These are phyloP conservation scores for Boletus reticulatus DNA, from an alignment of 768 basidiomycete species.

Conservation along the genomic window DNA sequence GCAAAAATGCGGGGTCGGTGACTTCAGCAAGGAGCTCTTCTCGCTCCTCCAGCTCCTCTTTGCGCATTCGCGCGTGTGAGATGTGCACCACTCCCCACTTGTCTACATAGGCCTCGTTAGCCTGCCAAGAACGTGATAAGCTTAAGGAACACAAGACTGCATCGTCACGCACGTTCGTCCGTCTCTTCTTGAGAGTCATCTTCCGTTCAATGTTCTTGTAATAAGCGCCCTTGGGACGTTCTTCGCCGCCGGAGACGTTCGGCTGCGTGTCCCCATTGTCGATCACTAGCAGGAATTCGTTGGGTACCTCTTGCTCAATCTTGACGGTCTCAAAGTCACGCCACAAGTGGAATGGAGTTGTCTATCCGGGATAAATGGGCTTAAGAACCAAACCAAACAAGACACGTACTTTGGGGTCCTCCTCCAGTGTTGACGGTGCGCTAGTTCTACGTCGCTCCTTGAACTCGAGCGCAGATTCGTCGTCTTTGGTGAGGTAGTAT, in stretches of 20 bases:
- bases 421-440: constrained; percentile 44
- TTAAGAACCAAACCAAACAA: background rate
- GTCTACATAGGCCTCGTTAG: constrained; percentile 69
- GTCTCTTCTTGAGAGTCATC: constrained; percentile 83
- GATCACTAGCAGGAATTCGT: constrained; percentile 77
- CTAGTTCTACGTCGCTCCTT: constrained; percentile 52
- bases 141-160: background rate
- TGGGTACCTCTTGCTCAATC: constrained; percentile 81
- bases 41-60: constrained; percentile 76
- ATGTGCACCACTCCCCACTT: constrained; percentile 83
- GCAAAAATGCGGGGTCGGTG: constrained; percentile 60
- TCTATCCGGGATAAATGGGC: constrained; percentile 34
- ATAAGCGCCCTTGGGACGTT: constrained; percentile 67
- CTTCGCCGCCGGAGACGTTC: constrained; percentile 35
- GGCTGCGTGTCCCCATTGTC: constrained; percentile 51
- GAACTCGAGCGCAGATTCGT: constrained; percentile 63
- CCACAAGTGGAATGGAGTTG: constrained; percentile 70
- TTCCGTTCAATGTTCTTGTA: constrained; percentile 90
- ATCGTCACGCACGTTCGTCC: constrained; percentile 60
- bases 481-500: constrained; percentile 78
- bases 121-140: constrained; percentile 35
- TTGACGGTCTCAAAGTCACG: constrained; percentile 89
- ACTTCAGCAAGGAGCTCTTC: constrained; percentile 78
- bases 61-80: constrained; percentile 65
- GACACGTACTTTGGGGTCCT: constrained; percentile 52